A percentile compares a stretch with the other conserved stretches of the same genome.
Conservation (phyloP, 768 basidiomycete species). For the Pleurotus salmoneostramineus region DNA sequence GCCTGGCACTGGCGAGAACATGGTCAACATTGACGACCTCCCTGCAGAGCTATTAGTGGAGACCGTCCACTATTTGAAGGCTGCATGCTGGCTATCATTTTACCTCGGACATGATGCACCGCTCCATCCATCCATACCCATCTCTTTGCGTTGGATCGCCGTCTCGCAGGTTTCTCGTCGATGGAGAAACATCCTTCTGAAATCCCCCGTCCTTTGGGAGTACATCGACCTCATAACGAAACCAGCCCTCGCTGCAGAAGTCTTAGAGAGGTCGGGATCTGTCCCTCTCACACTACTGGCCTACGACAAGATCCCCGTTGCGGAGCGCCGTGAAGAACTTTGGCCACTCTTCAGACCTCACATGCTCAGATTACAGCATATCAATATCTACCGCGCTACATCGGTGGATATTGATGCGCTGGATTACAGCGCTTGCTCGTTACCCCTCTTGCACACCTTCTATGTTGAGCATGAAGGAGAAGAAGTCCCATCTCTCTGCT, state of each 20-base stretch:
- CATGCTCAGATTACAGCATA: too few relatives aligned
- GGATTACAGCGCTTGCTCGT: too few relatives aligned
- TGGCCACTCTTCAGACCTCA: too few relatives aligned
- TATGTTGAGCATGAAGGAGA: too few relatives aligned
- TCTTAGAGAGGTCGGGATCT: background rate
- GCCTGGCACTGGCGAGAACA: background rate
- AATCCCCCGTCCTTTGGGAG: background rate
- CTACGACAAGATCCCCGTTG: too few relatives aligned
- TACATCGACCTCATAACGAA: background rate
- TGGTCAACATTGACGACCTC: background rate
- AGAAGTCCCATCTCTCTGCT: too few relatives aligned
- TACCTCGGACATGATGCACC: background rate
- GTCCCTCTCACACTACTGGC: too few relatives aligned
- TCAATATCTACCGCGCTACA: too few relatives aligned
- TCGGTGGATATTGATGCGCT: too few relatives aligned
- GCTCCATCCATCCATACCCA: background rate
- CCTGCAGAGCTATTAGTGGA: background rate
- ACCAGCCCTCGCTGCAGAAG: background rate
- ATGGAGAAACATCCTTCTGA: background rate
- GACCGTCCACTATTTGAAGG: background rate
- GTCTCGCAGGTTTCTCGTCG: background rate
- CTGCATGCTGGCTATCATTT: background rate
- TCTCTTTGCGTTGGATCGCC: background rate
- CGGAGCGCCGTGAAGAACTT: too few relatives aligned
- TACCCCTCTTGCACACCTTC: too few relatives aligned